Evolutionary conservation across 257 asterid species (phyloP), one percentile per base, ranked within the genome.

Genomic region (Verbascum thapsus): DNA sequence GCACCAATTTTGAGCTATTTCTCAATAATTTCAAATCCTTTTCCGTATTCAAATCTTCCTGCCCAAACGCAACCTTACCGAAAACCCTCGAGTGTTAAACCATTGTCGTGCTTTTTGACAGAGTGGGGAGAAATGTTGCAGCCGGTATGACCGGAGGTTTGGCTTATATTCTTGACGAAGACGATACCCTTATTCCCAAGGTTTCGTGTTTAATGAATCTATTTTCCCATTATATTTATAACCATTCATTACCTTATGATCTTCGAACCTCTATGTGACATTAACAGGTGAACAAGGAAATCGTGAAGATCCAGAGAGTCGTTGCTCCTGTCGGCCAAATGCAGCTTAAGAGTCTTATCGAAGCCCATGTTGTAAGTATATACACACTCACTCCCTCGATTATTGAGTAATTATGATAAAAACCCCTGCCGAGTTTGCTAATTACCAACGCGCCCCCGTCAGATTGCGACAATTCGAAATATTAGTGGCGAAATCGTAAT

Each of bases 101-200:
- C 7, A 12, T 23, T 26, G 17, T 73, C 56, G 47, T 74, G 57
- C 47, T n/a, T 63, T 51, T 44, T n/a, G 40, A 64, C 73, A 89
- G 97, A 83, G 97, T 90, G 58, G 99, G 99, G n/a, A 81, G 99
- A 76, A 92, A 92, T 52, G 97, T 92, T 35, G 99, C 97, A 1
- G 99, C 99, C 16, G 99, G 98, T 69, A 92, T 92, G 98, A 92
- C 97, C 6, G 98, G 97, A 63, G 99, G 99, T 54, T 62, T 92
- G 74, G 94, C 96, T 16, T 92, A 92, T 75, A 73, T 92, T 48
- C 95, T 92, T 37, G 99, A 92, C 48, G 99, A 92, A 68, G 97
- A 92, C 32, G 97, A 85, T 58, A 92, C 97, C 35, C 82, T 92
- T 63, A 75, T 89, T 66, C 96, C 95, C 48, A 92, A 92, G 97